These are phyloP conservation scores for Gigaspora rosea DNA, from an alignment of 192 early-diverging fungal species.

Conservation along the genomic window DNA sequence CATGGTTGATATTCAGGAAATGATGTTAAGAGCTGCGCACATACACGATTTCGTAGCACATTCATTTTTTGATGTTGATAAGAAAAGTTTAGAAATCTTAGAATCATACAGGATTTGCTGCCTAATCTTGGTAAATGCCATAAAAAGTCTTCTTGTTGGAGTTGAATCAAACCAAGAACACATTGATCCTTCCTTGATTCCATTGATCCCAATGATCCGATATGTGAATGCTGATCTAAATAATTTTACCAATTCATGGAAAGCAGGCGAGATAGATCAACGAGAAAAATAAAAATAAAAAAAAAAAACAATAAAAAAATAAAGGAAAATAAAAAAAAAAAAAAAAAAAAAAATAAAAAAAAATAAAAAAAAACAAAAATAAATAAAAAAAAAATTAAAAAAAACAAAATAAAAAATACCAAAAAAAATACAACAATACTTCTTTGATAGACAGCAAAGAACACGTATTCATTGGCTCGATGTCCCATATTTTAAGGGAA, in stretches of 20 bases:
- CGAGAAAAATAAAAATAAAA: no score
- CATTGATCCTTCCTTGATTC: not conserved
- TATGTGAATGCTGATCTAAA: not conserved
- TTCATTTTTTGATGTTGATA: slow-evolving; percentile 27
- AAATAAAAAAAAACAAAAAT: no score
- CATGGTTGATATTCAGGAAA: not conserved
- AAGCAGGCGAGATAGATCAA: not conserved
- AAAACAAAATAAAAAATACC: no score
- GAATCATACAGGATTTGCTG: slow-evolving; percentile 26
- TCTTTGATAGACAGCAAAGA: slow-evolving; percentile 4
- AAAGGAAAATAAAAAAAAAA: no score
- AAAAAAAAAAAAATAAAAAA: no score
- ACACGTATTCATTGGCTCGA: slow-evolving; percentile 8
- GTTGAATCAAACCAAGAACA: not conserved
- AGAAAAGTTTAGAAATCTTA: slow-evolving; percentile 15
- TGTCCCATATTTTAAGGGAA: not conserved
- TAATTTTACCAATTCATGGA: not conserved
- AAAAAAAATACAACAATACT: no score
- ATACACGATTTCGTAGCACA: slow-evolving; percentile 1
- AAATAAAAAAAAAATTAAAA: no score
- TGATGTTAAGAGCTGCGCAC: not conserved
- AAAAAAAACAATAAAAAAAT: no score
- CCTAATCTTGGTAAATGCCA: not conserved
- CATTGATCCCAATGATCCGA: slow-evolving; percentile 2
- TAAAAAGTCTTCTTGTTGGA: slow-evolving; percentile 3